Evolutionary conservation across 2,329 filamentous ascomycete genomes (phyloP).

Genomic region (Zelopaecilomyces penicillatus): DNA sequence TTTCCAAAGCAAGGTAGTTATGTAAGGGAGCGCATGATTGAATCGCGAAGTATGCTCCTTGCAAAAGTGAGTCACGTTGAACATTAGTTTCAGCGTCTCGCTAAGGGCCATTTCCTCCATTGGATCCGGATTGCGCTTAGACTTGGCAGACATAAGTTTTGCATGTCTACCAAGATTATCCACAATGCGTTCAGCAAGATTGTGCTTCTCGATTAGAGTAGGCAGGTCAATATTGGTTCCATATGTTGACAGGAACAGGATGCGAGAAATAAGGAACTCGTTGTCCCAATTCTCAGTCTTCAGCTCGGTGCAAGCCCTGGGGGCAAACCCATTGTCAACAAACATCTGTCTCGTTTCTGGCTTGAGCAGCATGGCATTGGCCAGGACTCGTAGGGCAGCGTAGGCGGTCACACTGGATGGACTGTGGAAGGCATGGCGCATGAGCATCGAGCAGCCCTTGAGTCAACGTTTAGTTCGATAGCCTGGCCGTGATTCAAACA

Average conservation of each 20-base stretch:
- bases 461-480: constrained; percentile 6
- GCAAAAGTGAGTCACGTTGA: constrained; percentile 75
- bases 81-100: constrained; percentile 81
- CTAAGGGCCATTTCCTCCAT: constrained; percentile 73
- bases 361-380: constrained; percentile 59
- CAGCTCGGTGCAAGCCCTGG: constrained; percentile 61
- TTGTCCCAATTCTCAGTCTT: constrained; percentile 70
- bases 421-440: constrained; percentile 64
- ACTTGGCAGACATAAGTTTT: constrained; percentile 27
- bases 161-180: constrained; percentile 65
- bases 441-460: constrained; percentile 67
- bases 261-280: constrained; percentile 62
- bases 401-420: constrained; percentile 55
- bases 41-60: constrained; percentile 55
- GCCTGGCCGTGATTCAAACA: too few relatives aligned
- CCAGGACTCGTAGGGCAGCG: constrained; percentile 73
- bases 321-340: constrained; percentile 40
- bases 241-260: constrained; percentile 38
- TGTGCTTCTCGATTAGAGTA: constrained; percentile 37
- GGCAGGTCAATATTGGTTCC: constrained; percentile 41
- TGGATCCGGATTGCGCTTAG: constrained; percentile 32
- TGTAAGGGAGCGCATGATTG: constrained; percentile 56
- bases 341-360: constrained; percentile 35
- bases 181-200: constrained; percentile 49
- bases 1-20: constrained; percentile 62